Evolutionary conservation across 305 asterid genomes (phyloP).

Genomic region (Fraxinus angustifolia): DNA sequence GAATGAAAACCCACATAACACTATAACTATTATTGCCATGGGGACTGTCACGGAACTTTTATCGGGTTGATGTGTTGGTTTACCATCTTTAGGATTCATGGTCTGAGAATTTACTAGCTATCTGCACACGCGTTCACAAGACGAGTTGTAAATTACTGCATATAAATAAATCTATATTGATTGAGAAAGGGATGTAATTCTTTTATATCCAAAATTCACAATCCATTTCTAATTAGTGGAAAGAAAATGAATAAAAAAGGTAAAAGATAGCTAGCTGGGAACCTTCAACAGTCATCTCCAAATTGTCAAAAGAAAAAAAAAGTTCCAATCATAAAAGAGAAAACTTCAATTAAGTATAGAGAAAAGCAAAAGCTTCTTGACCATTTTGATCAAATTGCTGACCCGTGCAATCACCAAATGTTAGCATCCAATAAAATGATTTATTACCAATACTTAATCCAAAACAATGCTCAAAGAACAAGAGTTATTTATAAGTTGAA

Average conservation of each 20-base stretch:
- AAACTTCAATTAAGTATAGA: not conserved
- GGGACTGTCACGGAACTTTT: conserved; percentile 32
- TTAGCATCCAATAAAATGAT: conserved; percentile 17
- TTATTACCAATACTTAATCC: not conserved
- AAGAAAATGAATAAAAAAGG: not conserved
- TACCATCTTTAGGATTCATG: conserved; percentile 74
- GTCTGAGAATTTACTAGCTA: conserved; percentile 29
- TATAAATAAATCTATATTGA: not conserved
- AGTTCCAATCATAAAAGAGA: not conserved
- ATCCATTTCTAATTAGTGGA: not conserved
- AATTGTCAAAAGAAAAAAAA: not conserved
- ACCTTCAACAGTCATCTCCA: not conserved
- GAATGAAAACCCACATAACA: conserved; percentile 59
- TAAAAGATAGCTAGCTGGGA: conserved; percentile 1
- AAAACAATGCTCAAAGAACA: not conserved
- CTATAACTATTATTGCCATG: conserved; percentile 34
- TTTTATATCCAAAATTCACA: not conserved
- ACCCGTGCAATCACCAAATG: not conserved
- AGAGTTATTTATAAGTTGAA: not conserved
- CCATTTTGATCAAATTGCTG: not conserved
- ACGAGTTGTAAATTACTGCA: not conserved
- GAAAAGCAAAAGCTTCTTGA: not conserved
- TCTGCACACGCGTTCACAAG: conserved; percentile 29
- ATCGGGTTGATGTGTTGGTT: conserved; percentile 35
- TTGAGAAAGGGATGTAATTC: not conserved